Conservation (phyloP, 768 basidiomycete species). For the Mycena metata region DNA sequence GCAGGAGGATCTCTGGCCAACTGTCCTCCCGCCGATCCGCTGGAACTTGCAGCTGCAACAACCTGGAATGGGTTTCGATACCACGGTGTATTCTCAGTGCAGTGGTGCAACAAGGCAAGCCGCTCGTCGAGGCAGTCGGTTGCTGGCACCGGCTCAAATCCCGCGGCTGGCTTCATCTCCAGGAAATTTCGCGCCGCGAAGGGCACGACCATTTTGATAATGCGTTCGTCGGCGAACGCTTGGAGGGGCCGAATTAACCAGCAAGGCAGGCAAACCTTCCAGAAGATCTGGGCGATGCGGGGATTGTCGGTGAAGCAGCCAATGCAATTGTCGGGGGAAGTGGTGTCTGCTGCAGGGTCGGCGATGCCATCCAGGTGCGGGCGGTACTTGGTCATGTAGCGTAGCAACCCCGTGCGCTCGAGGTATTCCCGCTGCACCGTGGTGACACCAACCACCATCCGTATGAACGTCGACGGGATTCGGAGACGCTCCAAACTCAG, state of each 20-base stretch:
- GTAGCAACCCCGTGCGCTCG: constrained; percentile 20
- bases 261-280: constrained; percentile 10
- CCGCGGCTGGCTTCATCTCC: constrained; percentile 1
- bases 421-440: constrained; percentile 25
- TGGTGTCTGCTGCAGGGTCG: background rate
- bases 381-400: constrained; percentile 17
- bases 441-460: constrained; percentile 7
- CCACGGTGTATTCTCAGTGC: constrained; percentile 11
- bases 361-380: constrained; percentile 14
- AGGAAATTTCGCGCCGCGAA: background rate
- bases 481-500: constrained; percentile 14
- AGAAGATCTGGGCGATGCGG: constrained; percentile 9
- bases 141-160: background rate
- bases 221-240: constrained; percentile 11
- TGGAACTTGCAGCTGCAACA: background rate
- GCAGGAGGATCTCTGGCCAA: background rate
- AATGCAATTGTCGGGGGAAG: constrained; percentile 3
- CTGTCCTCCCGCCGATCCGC: background rate
- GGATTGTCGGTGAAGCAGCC: constrained; percentile 14
- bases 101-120: background rate
- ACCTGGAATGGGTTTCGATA: constrained; percentile 2
- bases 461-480: constrained; percentile 6
- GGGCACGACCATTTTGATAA: constrained; percentile 6
- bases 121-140: constrained; percentile 1
- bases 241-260: constrained; percentile 1